phyloP scores from a whole-genome alignment of 2,329 filamentous ascomycete species.

The Conoideocrella luteorostrata region DNA sequence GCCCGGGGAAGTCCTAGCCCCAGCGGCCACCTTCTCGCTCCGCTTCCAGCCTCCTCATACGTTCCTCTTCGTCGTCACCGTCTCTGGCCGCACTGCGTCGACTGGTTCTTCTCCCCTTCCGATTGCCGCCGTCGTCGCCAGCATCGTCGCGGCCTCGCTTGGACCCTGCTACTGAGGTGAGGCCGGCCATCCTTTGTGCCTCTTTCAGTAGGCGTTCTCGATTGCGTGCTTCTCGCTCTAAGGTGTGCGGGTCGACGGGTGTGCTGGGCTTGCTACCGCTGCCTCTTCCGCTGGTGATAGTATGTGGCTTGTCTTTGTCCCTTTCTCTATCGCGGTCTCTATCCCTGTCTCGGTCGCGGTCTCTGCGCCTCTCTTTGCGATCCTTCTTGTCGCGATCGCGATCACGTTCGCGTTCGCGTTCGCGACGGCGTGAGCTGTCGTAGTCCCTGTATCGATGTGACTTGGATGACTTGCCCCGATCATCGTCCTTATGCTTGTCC shows the following conservation, averaged over 20 bases:
- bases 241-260: slow-evolving; percentile 55
- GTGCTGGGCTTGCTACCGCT: slow-evolving; percentile 12
- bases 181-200: slow-evolving; percentile 56
- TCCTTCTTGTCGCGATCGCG: slow-evolving; percentile 29
- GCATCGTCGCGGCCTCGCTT: slow-evolving; percentile 46
- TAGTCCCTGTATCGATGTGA: slow-evolving; percentile 36
- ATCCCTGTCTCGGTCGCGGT: slow-evolving; percentile 18
- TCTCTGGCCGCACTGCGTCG: slow-evolving; percentile 42
- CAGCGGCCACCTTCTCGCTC: slow-evolving; percentile 52
- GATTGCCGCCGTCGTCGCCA: slow-evolving; percentile 28
- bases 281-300: too few relatives aligned
- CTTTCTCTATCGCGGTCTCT: slow-evolving; percentile 19
- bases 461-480: slow-evolving; percentile 32
- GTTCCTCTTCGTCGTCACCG: slow-evolving; percentile 44
- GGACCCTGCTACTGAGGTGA: slow-evolving; percentile 38
- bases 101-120: slow-evolving; percentile 34
- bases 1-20: slow-evolving; percentile 27
- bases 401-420: slow-evolving; percentile 29
- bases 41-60: slow-evolving; percentile 49
- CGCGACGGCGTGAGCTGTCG: slow-evolving; percentile 27
- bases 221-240: slow-evolving; percentile 61
- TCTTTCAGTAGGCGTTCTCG: slow-evolving; percentile 63
- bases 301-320: slow-evolving; percentile 22
- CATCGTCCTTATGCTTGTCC: slow-evolving; percentile 36
- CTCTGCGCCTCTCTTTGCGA: slow-evolving; percentile 28